phyloP scores from a whole-genome alignment of 2,329 filamentous ascomycete genomes.

The Gyromitra esculenta region DNA sequence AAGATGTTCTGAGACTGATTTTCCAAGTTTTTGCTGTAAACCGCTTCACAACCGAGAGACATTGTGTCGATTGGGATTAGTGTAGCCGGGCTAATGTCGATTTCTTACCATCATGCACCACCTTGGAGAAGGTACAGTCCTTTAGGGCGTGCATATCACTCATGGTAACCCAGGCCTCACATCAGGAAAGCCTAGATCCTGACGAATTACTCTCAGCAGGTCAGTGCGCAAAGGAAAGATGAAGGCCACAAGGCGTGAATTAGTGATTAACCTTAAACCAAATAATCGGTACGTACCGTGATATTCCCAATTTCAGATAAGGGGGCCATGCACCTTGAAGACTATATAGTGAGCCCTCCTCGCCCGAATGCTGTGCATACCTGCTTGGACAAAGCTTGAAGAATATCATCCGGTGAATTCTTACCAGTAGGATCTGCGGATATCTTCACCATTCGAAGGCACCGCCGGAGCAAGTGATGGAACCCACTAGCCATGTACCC shows the following conservation, averaged over 20 bases:
- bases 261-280: constrained; percentile 22
- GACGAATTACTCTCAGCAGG: not conserved
- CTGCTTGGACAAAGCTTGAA: not conserved
- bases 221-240: constrained; percentile 4
- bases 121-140: not conserved
- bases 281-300: not conserved
- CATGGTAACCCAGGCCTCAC: not conserved
- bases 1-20: not conserved
- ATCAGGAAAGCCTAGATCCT: not conserved
- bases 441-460: not conserved
- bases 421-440: not conserved
- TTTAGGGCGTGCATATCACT: not conserved
- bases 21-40: not conserved
- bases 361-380: not conserved
- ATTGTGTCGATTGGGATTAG: not conserved
- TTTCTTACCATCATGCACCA: not conserved
- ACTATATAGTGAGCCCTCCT: constrained; percentile 10
- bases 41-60: not conserved
- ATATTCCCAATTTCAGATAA: not conserved
- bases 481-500: not conserved
- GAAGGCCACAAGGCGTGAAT: not conserved
- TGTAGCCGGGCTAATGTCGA: not conserved
- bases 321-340: not conserved
- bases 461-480: constrained; percentile 1
- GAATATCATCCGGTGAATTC: not conserved